Evolutionary conservation across 2,329 filamentous ascomycete species (phyloP).

Genomic region (Hypoxylon sp.): DNA sequence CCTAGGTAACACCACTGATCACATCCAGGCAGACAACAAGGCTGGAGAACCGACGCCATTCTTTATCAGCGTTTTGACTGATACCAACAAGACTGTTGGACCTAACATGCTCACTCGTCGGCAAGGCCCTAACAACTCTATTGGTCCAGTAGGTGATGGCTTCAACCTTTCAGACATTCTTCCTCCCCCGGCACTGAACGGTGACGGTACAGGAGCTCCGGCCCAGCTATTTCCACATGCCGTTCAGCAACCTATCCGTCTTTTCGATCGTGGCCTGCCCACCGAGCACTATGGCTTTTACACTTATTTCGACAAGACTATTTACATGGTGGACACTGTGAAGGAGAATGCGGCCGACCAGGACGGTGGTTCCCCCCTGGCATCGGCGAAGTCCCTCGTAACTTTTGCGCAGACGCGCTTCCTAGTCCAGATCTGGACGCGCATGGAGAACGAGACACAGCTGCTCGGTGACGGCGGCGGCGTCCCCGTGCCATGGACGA

Average conservation of each 20-base stretch:
- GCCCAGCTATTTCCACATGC: conserved; percentile 81
- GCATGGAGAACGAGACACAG: conserved; percentile 60
- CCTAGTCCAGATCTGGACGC: conserved; percentile 77
- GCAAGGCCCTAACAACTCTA: conserved; percentile 51
- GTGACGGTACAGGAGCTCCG: conserved; percentile 80
- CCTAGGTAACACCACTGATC: conserved; percentile 88
- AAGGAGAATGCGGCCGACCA: conserved; percentile 61
- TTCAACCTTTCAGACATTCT: conserved; percentile 69
- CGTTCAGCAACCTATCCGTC: conserved; percentile 81
- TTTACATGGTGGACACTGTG: conserved; percentile 73
- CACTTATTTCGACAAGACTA: conserved; percentile 88
- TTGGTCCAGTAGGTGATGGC: conserved; percentile 43
- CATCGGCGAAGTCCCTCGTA: conserved; percentile 69
- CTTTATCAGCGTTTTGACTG: conserved; percentile 74
- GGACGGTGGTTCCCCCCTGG: conserved; percentile 68
- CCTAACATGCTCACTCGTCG: conserved; percentile 52
- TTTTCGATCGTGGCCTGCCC: conserved; percentile 85
- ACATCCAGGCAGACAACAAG: conserved; percentile 75
- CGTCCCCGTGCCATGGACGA: conserved; percentile 48
- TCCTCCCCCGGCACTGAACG: conserved; percentile 73
- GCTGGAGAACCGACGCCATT: conserved; percentile 91
- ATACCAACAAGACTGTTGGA: conserved; percentile 50
- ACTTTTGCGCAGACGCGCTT: conserved; percentile 74
- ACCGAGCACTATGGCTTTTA: conserved; percentile 97
- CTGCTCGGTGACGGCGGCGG: conserved; percentile 54